Base-by-base conservation (phyloP, 2,329 filamentous ascomycete species). In the Scytalidium lignicola region DNA sequence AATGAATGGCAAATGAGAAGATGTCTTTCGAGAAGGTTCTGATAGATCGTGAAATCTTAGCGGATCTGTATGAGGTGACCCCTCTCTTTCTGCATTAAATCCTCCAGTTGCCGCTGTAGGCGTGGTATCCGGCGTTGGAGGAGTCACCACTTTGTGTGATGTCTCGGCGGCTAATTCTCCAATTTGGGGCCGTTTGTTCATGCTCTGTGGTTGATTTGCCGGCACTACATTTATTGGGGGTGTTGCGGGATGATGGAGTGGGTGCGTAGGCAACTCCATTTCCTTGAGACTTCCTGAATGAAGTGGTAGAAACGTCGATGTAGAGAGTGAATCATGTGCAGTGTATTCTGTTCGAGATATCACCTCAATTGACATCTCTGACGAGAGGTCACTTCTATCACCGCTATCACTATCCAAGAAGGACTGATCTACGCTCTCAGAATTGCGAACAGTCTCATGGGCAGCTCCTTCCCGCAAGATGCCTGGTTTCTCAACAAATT, bases 1-100 rank as follows among this genome's bases (percentile, higher is more conserved):
- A 49, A 90, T 84, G 65, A 93, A 93, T 0, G 88, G 88, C 29
- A 92, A 67, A 65, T 93, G 88, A 3, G 60, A 53, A 4, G 63
- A 64, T 1, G 56, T 64, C 41, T 63, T 61, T 7, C 60, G 52
- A 13, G 61, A 64, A 41, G 58, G 47, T 39, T 64, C 60, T 19
- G 53, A 48, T 21, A 63, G 53, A 26, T 51, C 44, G 49, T 61
- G 51, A 29, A 56, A 52, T 42, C 59, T 54, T 12, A 60, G 50
- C 18, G 59, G 57, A 47, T 62, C 54, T 3, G 49, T 51, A 19
- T 10, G n/a, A 41, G 57, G 52, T 9, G 49, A 55, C 26, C 55
- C 51, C 23, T 51, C 55, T 47, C 55, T 49, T 13, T 52, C 51
- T 20, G 48, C 53, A 10, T 46, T 50, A 23, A 57, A 57, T 18